Conservation (phyloP, 2,329 filamentous ascomycete genomes). For the Purpureocillium lavendulum region DNA sequence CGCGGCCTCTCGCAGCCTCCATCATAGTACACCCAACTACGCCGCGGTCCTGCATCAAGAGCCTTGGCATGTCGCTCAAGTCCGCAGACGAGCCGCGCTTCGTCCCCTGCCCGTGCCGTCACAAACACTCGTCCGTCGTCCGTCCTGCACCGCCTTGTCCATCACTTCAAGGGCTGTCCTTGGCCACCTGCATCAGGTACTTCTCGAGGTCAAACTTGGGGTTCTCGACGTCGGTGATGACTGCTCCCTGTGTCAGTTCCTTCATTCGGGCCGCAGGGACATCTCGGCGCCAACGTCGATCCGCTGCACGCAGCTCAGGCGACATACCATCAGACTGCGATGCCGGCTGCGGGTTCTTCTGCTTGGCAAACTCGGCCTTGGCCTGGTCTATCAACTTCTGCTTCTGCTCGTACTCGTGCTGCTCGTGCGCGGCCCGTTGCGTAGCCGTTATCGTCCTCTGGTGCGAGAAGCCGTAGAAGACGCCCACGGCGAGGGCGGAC, state of each 20-base stretch:
- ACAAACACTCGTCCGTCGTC: background rate
- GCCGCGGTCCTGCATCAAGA: constrained; percentile 11
- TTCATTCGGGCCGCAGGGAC: no score
- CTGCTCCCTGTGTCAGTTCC: constrained; percentile 16
- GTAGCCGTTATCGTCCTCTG: constrained; percentile 70
- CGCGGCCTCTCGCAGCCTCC: constrained; percentile 28
- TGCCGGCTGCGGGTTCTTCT: constrained; percentile 47
- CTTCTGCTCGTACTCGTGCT: constrained; percentile 87
- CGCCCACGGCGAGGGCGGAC: constrained; percentile 81
- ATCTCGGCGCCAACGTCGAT: no score
- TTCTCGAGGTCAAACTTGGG: constrained; percentile 92
- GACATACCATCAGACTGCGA: constrained; percentile 23
- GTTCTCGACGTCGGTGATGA: constrained; percentile 59
- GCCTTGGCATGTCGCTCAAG: constrained; percentile 2
- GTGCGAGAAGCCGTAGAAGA: constrained; percentile 95
- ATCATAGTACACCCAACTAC: constrained; percentile 21
- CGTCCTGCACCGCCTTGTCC: background rate
- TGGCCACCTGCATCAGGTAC: constrained; percentile 57
- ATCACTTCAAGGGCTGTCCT: constrained; percentile 40
- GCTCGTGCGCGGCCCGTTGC: constrained; percentile 60
- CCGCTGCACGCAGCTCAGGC: background rate
- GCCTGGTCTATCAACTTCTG: constrained; percentile 85
- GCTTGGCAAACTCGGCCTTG: constrained; percentile 80
- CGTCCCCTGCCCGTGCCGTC: background rate
- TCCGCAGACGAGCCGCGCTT: constrained; percentile 1